Base-by-base conservation (phyloP, 495 filamentous ascomycete genomes). In the Aspergillus conjunctus region DNA sequence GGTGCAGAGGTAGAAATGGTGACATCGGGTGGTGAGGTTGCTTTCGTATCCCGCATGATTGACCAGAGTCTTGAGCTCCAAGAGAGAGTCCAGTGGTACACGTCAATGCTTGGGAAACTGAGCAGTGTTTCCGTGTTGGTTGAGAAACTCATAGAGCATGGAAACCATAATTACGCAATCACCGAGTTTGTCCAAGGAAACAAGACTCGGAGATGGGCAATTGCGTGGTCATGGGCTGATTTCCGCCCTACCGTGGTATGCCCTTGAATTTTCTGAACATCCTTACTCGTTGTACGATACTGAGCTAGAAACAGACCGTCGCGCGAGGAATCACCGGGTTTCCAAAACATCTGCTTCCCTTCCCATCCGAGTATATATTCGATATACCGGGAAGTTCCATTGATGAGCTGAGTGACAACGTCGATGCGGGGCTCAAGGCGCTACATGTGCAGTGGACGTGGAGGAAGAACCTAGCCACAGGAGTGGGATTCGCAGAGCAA, bases 1-100 rank as follows among this genome's bases (percentile, higher is more conserved):
- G 93, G 92, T 7, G 83, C 89, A 0, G 82, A 84, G 1, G 77
- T 87, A 17, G 94, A 98, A 72, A 97, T 97, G 92, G 89, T 97
- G 4, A 90, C 87, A 18, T 68, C 77, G 0, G 93, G 93, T 0
- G 94, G 94, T 1, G 94, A 98, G 73, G 72, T 93, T 4, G 85
- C 83, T 8, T 97, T 97, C 63, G 85, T 93, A 0, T 74, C 79
- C 1, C 82, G 86, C 18, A 89, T 97, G 70, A 78, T 97, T 43
- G 78, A 85, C 5, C 90, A 96, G 66, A 92, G 88, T 39, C 71
- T 89, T 11, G 63, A 69, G 0, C 73, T 93, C 7, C 68, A 75
- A 39, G 81, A 83, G 0, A 72, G 78, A 18, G 83, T 93, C 9
- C 85, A 84, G 51, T 98, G 94, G 94, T 97, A 93, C 69, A 96